phyloP scores from a whole-genome alignment of 73 alveolate species.

The Symbiodinium natans region DNA sequence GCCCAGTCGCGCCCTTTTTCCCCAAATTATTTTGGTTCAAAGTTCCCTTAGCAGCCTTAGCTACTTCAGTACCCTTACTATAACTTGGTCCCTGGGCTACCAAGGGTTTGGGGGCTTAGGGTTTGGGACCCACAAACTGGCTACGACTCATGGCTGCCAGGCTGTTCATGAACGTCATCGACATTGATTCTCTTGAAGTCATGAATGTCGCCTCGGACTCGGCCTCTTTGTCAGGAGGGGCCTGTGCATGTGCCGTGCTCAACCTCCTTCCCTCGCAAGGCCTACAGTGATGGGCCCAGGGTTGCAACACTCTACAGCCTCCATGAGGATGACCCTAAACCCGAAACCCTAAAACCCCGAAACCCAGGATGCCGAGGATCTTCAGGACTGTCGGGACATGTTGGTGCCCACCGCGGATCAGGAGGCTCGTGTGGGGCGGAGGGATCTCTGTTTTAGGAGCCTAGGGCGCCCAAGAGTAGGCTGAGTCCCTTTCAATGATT shows the following conservation, averaged over 20 bases:
- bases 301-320: too few species aligned
- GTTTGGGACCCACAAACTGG: neutral
- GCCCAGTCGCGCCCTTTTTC: too few species aligned
- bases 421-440: neutral
- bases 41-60: neutral
- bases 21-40: neutral
- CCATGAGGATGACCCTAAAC: too few species aligned
- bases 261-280: too few species aligned
- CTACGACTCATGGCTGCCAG: neutral
- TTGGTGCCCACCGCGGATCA: conserved; percentile 48
- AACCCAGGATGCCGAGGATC: conserved; percentile 48
- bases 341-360: too few species aligned
- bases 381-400: conserved; percentile 68
- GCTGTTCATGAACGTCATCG: conserved; percentile 76
- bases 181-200: conserved; percentile 56
- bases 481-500: too few species aligned
- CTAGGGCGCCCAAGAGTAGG: too few species aligned
- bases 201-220: conserved; percentile 23
- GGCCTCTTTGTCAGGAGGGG: too few species aligned
- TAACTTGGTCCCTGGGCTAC: neutral
- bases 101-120: neutral
- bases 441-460: neutral
- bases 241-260: too few species aligned
- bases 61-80: neutral
- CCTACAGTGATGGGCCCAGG: too few species aligned